Base-by-base conservation (phyloP, 495 filamentous ascomycete species). In the Saxophila tyrrhenica region DNA sequence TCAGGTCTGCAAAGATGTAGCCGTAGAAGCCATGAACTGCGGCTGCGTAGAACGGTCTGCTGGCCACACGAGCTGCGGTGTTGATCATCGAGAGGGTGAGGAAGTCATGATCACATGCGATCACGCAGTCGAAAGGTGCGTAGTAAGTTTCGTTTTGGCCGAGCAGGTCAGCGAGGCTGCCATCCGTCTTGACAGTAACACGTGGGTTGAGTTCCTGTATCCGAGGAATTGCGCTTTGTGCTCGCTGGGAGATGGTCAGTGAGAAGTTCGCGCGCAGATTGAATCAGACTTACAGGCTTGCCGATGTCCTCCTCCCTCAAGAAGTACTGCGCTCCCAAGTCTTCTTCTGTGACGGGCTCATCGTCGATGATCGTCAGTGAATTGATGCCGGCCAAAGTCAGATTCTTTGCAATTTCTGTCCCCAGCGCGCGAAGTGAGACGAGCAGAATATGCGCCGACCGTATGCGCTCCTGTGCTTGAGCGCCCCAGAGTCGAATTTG, bases 401-500 rank as follows among this genome's bases (percentile, higher is more conserved):
- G 79, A 63, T 96, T 97, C 69, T 98, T 98, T 42, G 92, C 90
- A 39, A 96, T 82, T 66, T 98, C 92, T 66, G 89, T 95, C 20
- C 85, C 87, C n/a, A 98, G 80, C 3, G 89, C 89, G 62, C 82
- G 85, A 69, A 95, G 82, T 20, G 81, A 85, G 58, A 97, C 83
- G 11, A 98, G 77, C 51, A 97, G 83, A 62, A 98, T 87, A 60
- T 89, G 89, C 48, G 92, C 88, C 25, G 78, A 87, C 55, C 92
- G 89, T 57, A 95, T 85, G 60, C 86, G 80, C 59, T 85, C 85
- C 67, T 98, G 92, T 5, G 94, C 92, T 65, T 94, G 80, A 54
- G 97, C 85, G 48, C 92, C 92, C 92, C 92, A 98, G 25, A 98
- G 80, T n/a, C 92, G 86, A 63, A 97, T 95, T 68, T 98, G 92